Base-by-base conservation (phyloP, 371 early-diverging fungal genomes). In the Circinella umbellata region DNA sequence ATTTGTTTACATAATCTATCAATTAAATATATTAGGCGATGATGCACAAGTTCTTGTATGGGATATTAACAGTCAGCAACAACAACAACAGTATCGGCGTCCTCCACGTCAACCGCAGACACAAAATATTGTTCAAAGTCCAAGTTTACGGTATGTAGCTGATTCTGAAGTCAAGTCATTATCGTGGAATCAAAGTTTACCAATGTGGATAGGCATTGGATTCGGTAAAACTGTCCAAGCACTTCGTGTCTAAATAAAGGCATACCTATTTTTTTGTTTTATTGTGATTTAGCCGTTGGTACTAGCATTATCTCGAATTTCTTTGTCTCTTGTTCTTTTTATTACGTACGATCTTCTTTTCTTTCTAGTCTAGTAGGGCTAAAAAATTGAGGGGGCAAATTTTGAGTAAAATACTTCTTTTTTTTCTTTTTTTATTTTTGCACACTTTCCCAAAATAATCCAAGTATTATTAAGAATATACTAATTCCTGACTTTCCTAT, bases 31-130 rank as follows among this genome's bases (percentile, higher is more conserved):
- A 18, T 18, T 61, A 90, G 92, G 88, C 38, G 91, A 92, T 47
- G 94, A 92, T 75, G 73, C 79, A 18, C 88, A 89, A 65, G 91
- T 91, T 0, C 80, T 92, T n/a, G 87, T 93, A 3, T 93, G 93
- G 94, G 90, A 92, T 73, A 81, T 91, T 39, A 80, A 82, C 38
- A n/a, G 79, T 72, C 60, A 67, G 62, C 66, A 54, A 51, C 51
- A 51, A 51, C 17, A 36, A 48, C 53, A 37, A 61, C 17, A 35
- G 42, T 34, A 39, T 48, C 66, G 60, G 8, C 55, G 48, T 20
- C 55, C 55, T 36, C 47, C 60, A 27, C 27, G 46, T 34, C 64
- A 55, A 36, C 74, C 53, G 35, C 66, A 67, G 18, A 74, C 37
- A 63, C 57, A 57, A 57, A 72, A 47, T 51, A 36, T 74, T 66